Percentiles rank a stretch among this genome's conserved stretches.
phyloP scores from a whole-genome alignment of 164 flowering plant genomes.

The Pachysandra terminalis region DNA sequence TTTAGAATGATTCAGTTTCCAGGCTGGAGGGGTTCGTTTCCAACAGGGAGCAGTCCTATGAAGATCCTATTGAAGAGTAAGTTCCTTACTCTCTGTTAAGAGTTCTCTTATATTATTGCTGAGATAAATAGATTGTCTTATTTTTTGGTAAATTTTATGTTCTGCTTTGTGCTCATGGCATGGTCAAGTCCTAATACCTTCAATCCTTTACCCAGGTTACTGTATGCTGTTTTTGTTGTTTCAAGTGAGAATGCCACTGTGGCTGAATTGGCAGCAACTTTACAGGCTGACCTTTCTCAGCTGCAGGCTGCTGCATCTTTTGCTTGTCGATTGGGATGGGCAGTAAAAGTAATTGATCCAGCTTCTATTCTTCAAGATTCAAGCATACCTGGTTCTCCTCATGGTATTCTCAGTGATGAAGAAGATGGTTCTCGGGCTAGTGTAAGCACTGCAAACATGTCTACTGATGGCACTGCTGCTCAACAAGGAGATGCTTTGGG shows the following conservation, averaged over 20 bases:
- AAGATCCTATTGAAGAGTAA: constrained; percentile 99
- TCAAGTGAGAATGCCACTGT: constrained; percentile 98
- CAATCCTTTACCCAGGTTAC: constrained; percentile 52
- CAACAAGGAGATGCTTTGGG: constrained; percentile 51
- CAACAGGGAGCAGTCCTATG: constrained; percentile 97
- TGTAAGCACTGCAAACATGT: constrained; percentile 49
- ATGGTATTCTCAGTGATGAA: constrained; percentile 56
- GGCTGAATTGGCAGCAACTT: constrained; percentile 89
- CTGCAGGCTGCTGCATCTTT: constrained; percentile 99
- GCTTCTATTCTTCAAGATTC: constrained; percentile 80
- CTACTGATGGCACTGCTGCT: constrained; percentile 43
- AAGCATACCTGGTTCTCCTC: constrained; percentile 42
- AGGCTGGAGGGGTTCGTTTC: constrained; percentile 99
- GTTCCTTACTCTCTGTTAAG: constrained; percentile 12
- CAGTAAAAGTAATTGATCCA: constrained; percentile 88
- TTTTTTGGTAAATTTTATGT: not conserved
- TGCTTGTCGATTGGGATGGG: constrained; percentile 98
- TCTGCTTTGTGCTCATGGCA: not conserved
- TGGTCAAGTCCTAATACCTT: constrained; percentile 15
- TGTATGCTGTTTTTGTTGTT: constrained; percentile 99
- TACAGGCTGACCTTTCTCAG: constrained; percentile 94
- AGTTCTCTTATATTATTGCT: not conserved
- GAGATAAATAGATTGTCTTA: not conserved
- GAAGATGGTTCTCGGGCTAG: constrained; percentile 65
- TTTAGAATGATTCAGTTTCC: constrained; percentile 61